Evolutionary conservation across 108 stramenopile genomes (phyloP), one percentile per base, ranked within the genome.

Genomic region (Cyclotella atomus): DNA sequence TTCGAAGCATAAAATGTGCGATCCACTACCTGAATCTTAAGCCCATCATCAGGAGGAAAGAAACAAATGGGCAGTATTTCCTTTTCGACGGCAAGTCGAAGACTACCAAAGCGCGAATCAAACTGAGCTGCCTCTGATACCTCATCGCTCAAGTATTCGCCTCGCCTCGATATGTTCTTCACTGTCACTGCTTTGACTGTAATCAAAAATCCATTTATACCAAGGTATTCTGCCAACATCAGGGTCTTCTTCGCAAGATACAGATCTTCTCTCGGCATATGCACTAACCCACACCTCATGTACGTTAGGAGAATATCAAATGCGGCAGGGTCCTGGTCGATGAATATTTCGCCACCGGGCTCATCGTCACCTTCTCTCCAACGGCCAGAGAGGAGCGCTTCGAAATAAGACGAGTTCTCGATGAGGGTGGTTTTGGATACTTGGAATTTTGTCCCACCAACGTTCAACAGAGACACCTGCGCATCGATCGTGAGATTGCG

Each of bases 151-250:
- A 71, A 45, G 27, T 60, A 71, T 8, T 71, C 59, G 16, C 56
- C 70, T 2, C 70, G 43, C 41, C 70, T 28, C 0, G 57, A 71
- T 21, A 71, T 71, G 41, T 67, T 71, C 43, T 79, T 71, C n/a
- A 67, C 52, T 27, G 47, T 65, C n/a, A 60, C 57, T n/a, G 70
- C 65, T 67, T 77, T 77, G 19, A 70, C 76, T 30, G 54, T 57
- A 8, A 70, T 32, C 33, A 70, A 28, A 34, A 70, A 70, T 15
- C 56, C 68, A 27, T 70, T 41, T 10, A 70, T 29, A 23, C 68
- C 68, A 0, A 70, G 43, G 41, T 44, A 70, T 28, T 70, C 68
- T 10, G 68, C 68, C 15, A 70, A 41, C 36, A 70, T 56, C 16
- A 70, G 55, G 28, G 43, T 44, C 44, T 70, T 70, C 56, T 70